Evolutionary conservation across 2,329 filamentous ascomycete species (phyloP), one percentile per base, ranked within the genome.

Genomic region (Aspergillus tubingensis): DNA sequence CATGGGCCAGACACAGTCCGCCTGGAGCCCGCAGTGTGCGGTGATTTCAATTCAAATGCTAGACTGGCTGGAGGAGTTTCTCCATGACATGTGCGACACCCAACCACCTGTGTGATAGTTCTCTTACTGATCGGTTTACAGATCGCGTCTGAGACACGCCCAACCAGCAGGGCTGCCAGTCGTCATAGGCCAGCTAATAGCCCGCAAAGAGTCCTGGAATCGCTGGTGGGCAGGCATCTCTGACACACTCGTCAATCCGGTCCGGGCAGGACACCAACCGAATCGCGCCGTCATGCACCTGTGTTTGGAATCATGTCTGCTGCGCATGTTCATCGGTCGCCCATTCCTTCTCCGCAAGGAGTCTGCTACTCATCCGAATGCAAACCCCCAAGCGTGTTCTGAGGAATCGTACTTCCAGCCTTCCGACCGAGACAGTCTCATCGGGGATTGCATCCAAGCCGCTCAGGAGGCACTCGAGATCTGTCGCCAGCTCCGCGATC

Each of bases 281-380:
- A 30, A 61, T 8, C 69, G 70, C 3, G 62, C 63, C 0, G 58
- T 38, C 3, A 63, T 67, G 48, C 68, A 70, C 41, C 49, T 73
- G 6, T 73, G 74, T 13, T 72, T 83, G 2, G 80, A 81, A 59
- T 80, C 81, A 61, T 80, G 79, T 61, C 72, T 82, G 39, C 71
- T 81, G 11, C 79, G 79, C 53, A 81, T 83, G 74, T 83, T 81
- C 55, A 73, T 80, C 47, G 81, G 81, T 7, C 76, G 81, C 5
- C 77, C 78, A 4, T 83, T 83, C 58, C 76, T 83, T 39, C 76
- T 82, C 32, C 47, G 47, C 8, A 30, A 50, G 15, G 47, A 30
- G 63, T 51, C 50, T 47, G 41, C 56, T 39, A 2, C 57, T 0
- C 52, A 27, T 8, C 25, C 32, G 25, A 27, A 10, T 39, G 54